A percentile compares a stretch with the other conserved stretches of the same genome.
Evolutionary conservation across 1,139 yeast species (phyloP).

Genomic region (Candida tunisiensis): DNA sequence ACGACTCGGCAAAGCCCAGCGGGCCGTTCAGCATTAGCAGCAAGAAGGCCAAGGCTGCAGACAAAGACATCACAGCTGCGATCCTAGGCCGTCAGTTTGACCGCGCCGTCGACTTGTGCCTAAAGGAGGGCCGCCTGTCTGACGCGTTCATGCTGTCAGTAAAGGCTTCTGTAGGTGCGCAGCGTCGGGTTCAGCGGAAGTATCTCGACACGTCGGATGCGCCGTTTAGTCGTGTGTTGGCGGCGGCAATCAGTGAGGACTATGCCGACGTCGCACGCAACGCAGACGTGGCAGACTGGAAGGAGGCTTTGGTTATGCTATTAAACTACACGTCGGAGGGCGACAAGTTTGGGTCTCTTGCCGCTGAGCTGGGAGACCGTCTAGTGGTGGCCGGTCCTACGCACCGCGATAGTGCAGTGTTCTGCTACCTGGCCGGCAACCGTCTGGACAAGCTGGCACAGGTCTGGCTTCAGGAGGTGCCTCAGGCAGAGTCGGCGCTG

Average conservation of each 20-base stretch:
- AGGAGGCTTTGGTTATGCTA: conserved; percentile 57
- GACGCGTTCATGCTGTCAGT: conserved; percentile 79
- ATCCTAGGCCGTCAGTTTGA: conserved; percentile 47
- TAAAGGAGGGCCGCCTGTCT: conserved; percentile 42
- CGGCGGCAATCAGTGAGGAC: conserved; percentile 36
- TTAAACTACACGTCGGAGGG: conserved; percentile 36
- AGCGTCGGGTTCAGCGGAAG: conserved; percentile 50
- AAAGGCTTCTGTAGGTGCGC: conserved; percentile 40
- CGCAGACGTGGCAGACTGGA: conserved; percentile 72
- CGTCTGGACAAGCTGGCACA: conserved; percentile 63
- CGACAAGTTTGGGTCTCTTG: conserved; percentile 30
- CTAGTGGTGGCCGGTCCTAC: conserved; percentile 24
- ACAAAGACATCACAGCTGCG: conserved; percentile 34
- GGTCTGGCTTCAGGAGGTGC: conserved; percentile 73
- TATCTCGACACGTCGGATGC: conserved; percentile 45
- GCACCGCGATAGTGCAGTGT: conserved; percentile 53
- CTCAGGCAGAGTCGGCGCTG: conserved; percentile 36
- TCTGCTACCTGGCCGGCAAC: conserved; percentile 68
- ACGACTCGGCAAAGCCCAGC: too few species aligned
- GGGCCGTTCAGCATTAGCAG: too few species aligned
- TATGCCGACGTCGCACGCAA: conserved; percentile 62
- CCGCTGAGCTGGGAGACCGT: conserved; percentile 63
- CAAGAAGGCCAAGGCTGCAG: too few species aligned
- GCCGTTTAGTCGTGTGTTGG: conserved; percentile 56
- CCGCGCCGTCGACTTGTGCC: conserved; percentile 51